These are phyloP conservation scores for Symbiodinium natans DNA, from an alignment of 73 alveolate genomes.

Conservation along the genomic window DNA sequence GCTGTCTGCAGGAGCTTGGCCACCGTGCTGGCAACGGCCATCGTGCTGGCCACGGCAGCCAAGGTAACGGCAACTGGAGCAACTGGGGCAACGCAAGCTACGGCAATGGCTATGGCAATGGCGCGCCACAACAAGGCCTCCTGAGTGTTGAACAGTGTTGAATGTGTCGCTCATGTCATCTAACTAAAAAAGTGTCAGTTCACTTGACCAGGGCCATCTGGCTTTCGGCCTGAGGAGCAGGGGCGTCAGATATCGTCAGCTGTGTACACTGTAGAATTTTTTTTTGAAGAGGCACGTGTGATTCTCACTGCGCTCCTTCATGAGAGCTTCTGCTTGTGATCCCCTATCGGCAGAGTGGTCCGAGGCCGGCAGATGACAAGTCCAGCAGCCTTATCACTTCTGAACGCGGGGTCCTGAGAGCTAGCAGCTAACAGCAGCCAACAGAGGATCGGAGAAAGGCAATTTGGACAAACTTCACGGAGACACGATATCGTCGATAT, in stretches of 20 bases:
- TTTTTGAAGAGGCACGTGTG: too few relatives aligned
- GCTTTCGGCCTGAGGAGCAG: not conserved
- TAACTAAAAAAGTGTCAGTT: not conserved
- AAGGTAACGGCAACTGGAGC: too few relatives aligned
- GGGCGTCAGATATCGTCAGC: too few relatives aligned
- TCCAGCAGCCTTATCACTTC: not conserved
- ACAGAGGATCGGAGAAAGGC: not conserved
- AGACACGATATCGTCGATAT: not conserved
- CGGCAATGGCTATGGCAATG: not conserved
- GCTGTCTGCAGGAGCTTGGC: not conserved
- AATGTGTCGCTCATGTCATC: too few relatives aligned
- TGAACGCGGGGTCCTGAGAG: not conserved
- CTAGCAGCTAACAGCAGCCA: too few relatives aligned
- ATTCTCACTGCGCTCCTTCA: too few relatives aligned
- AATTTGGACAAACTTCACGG: too few relatives aligned
- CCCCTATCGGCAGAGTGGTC: not conserved
- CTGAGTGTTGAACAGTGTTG: too few relatives aligned
- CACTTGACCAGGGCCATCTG: not conserved
- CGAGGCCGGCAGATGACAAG: not conserved
- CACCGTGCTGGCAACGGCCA: not conserved
- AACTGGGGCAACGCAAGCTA: too few relatives aligned
- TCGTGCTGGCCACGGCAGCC: not conserved
- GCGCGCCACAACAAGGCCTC: not conserved
- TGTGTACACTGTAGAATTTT: too few relatives aligned
- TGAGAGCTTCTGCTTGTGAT: too few relatives aligned